These are phyloP conservation scores for Xylogone sp. DNA, from an alignment of 2,329 filamentous ascomycete genomes.

Conservation along the genomic window DNA sequence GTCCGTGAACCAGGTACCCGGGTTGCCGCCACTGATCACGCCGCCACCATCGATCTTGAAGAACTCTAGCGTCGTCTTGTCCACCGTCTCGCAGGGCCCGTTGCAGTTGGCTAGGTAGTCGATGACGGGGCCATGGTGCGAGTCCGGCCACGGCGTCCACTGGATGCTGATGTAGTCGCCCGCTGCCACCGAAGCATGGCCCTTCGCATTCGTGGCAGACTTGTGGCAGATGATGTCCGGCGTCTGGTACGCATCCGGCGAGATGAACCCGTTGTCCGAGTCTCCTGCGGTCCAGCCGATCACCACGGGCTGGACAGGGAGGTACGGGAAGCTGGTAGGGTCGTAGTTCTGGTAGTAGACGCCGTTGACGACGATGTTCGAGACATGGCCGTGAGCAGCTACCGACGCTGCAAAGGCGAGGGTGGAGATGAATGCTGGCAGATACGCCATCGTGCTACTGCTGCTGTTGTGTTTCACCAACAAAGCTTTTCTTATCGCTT, in stretches of 20 bases:
- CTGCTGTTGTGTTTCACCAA: too few species aligned
- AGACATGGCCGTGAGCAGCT: slow-evolving; percentile 42
- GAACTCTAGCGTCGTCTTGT: slow-evolving; percentile 36
- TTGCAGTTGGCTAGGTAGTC: slow-evolving; percentile 28
- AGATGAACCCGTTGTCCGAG: slow-evolving; percentile 49
- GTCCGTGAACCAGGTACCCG: slow-evolving; percentile 39
- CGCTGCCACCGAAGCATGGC: slow-evolving; percentile 54
- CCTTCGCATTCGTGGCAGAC: slow-evolving; percentile 44
- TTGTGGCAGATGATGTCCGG: slow-evolving; percentile 61
- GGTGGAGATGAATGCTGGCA: neutral
- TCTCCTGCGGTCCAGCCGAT: slow-evolving; percentile 53
- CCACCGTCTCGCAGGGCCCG: slow-evolving; percentile 35
- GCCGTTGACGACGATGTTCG: slow-evolving; percentile 42
- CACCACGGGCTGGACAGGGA: slow-evolving; percentile 31
- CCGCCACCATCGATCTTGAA: slow-evolving; percentile 40
- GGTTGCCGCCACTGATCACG: slow-evolving; percentile 27
- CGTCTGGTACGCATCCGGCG: slow-evolving; percentile 39
- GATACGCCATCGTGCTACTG: neutral
- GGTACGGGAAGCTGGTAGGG: slow-evolving; percentile 26
- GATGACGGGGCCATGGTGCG: slow-evolving; percentile 44
- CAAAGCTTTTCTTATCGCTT: too few species aligned
- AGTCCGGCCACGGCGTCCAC: slow-evolving; percentile 63
- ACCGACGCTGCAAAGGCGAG: slow-evolving; percentile 32
- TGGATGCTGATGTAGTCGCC: slow-evolving; percentile 54
- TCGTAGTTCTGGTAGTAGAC: slow-evolving; percentile 34